phyloP scores from a whole-genome alignment of 768 basidiomycete genomes.

The Podaxis pistillaris region DNA sequence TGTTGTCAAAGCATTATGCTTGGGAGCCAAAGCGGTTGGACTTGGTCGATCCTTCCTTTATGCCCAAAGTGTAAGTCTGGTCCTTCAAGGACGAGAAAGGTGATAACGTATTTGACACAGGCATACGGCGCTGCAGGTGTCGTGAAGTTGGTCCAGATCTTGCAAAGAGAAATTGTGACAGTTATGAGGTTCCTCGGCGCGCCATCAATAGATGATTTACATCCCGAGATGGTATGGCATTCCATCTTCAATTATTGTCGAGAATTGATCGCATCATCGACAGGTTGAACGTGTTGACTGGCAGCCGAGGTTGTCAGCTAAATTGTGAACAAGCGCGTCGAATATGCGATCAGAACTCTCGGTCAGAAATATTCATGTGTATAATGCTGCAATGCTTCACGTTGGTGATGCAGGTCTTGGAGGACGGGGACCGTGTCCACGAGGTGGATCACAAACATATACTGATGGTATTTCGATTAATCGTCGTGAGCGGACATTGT shows the following conservation, averaged over 20 bases:
- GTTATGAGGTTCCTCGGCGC: slow-evolving; percentile 79
- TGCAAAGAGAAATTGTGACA: slow-evolving; percentile 75
- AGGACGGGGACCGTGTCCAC: slow-evolving; percentile 27
- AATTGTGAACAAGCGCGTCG: slow-evolving; percentile 26
- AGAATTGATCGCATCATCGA: not conserved
- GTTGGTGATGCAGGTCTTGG: slow-evolving; percentile 24
- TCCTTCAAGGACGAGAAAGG: not conserved
- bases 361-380: no score
- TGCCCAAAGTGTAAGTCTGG: slow-evolving; percentile 66
- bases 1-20: slow-evolving; percentile 85
- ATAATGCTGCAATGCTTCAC: no score
- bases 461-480: slow-evolving; percentile 51
- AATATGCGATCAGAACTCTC: no score
- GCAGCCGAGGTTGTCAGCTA: slow-evolving; percentile 43
- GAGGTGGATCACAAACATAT: slow-evolving; percentile 48
- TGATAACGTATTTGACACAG: slow-evolving; percentile 31
- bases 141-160: slow-evolving; percentile 58
- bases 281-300: slow-evolving; percentile 62
- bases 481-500: slow-evolving; percentile 53
- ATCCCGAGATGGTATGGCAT: slow-evolving; percentile 69
- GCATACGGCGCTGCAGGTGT: slow-evolving; percentile 77
- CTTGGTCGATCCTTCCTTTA: slow-evolving; percentile 86
- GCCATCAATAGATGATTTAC: slow-evolving; percentile 58
- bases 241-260: not conserved
- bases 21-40: slow-evolving; percentile 86